Evolutionary conservation across 1,284 basidiomycete genomes (phyloP).

Genomic region (Amylostereum chailletii): DNA sequence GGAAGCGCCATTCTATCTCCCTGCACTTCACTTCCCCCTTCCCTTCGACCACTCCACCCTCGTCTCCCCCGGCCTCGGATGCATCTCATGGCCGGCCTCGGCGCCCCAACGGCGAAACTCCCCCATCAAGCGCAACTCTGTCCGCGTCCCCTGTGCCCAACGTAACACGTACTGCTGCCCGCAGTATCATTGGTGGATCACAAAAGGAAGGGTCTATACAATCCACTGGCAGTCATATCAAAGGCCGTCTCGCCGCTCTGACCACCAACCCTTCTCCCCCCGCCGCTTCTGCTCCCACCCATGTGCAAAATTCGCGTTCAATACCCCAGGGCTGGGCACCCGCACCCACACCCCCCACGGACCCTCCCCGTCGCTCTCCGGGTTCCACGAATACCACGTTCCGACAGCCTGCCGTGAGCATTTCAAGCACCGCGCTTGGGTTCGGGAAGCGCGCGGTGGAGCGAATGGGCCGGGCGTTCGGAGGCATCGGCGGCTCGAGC

Average conservation of each 20-base stretch:
- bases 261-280: constrained; percentile 23
- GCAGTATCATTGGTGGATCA: constrained; percentile 31
- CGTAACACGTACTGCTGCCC: constrained; percentile 30
- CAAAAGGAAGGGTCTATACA: constrained; percentile 23
- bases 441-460: constrained; percentile 60
- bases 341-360: constrained; percentile 17
- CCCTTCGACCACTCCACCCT: constrained; percentile 1
- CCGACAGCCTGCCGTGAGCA: constrained; percentile 62
- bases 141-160: constrained; percentile 25
- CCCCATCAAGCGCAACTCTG: background rate
- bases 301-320: constrained; percentile 11
- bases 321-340: constrained; percentile 16
- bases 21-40: constrained; percentile 34
- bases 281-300: constrained; percentile 15
- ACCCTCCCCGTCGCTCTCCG: constrained; percentile 11
- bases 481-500: constrained; percentile 28
- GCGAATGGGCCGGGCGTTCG: constrained; percentile 60
- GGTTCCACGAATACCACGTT: constrained; percentile 18
- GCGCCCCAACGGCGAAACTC: no score
- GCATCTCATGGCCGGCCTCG: background rate
- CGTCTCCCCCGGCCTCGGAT: constrained; percentile 1
- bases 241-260: constrained; percentile 43
- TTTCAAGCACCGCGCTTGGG: constrained; percentile 49
- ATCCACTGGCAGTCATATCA: constrained; percentile 33
- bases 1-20: constrained; percentile 31